Base-by-base conservation (phyloP, 1,284 basidiomycete species). In the Bjerkandera adusta region DNA sequence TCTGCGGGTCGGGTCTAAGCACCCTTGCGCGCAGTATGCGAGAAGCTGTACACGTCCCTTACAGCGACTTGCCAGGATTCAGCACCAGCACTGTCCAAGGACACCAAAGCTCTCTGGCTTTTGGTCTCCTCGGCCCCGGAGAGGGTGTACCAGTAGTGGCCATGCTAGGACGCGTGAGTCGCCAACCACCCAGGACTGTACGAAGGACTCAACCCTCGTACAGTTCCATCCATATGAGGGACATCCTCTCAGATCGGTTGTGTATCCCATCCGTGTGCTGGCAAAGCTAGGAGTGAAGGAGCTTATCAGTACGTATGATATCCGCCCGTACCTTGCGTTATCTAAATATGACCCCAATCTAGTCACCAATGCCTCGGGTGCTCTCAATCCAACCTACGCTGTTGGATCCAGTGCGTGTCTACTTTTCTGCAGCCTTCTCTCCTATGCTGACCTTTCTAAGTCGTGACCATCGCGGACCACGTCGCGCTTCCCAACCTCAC, bases 321-420 rank as follows among this genome's bases (percentile, higher is more conserved):
- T 48, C 32, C 21, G 5, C 35, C 25, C 36, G 10, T 37, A 29
- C 41, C 15, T 35, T 26, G 18, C 8, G 33, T 25, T 39, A 27
- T n/a, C n/a, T n/a, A n/a, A n/a, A n/a, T n/a, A 16, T 24, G 15
- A 13, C 10, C 13, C 20, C 13, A 3, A 34, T 18, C 5, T 54
- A 91, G 89, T 93, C 36, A 93, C 90, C 20, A 93, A 93, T 59
- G 91, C 91, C 8, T 79, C 89, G 16, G 91, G 90, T 18, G 83
- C 82, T 5, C 70, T 93, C 18, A 89, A 87, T 58, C 81, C 83
- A 6, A 57, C 69, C 3, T 77, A 89, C 49, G 69, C 80, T 10
- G 83, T 90, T n/a, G 91, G 91, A 56, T 92, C 88, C 5, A 87
- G 88, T 89, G 59, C 49, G 83, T 70, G 20, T 3, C 25, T 34